Evolutionary conservation across 2,329 filamentous ascomycete species (phyloP), one percentile per base, ranked within the genome.

Genomic region (Ophiocordyceps australis): DNA sequence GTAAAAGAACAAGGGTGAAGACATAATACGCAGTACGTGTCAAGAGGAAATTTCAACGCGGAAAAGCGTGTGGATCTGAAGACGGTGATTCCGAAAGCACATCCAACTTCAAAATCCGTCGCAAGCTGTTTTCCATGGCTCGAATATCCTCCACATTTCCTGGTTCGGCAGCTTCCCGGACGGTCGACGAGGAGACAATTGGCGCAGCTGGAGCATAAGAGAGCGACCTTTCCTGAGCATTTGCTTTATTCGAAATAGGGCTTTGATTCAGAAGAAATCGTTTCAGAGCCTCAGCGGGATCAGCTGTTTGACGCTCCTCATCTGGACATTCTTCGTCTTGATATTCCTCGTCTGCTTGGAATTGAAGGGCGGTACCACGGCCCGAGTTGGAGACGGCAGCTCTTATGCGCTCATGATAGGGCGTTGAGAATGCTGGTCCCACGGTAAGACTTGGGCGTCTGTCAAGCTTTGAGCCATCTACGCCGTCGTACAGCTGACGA

Each of bases 401-500:
- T 29, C 57, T 59, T 30, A 74, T 71, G 22, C 69, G 62, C 31
- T 74, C 65, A 5, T 63, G 52, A 36, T 70, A 74, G 0, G 69
- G 66, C 1, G 73, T 75, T 5, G 75, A 73, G 43, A 80, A 79
- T 3, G 74, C 64, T 16, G 72, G 72, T 4, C 64, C 75, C 36
- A 72, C 64, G 17, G 59, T 54, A 23, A 53, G 58, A 22, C 57
- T 56, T 13, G 59, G 57, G 12, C 58, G 62, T 14, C 64, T 63
- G 34, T 80, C 71, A 23, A 83, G 54, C 41, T 91, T 81, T 14
- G 40, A 38, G 15, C 35, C 36, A 26, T 42, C 46, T 15, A 45
- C 40, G 10, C 40, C 38, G 14, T 31, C 31, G 14, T 37, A 30
- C 7, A 35, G 31, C 14, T 39, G 37, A n/a, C n/a, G n/a, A n/a